Conservation (phyloP, 176 grass and related monocot genomes). For the Aegilops longissima region DNA sequence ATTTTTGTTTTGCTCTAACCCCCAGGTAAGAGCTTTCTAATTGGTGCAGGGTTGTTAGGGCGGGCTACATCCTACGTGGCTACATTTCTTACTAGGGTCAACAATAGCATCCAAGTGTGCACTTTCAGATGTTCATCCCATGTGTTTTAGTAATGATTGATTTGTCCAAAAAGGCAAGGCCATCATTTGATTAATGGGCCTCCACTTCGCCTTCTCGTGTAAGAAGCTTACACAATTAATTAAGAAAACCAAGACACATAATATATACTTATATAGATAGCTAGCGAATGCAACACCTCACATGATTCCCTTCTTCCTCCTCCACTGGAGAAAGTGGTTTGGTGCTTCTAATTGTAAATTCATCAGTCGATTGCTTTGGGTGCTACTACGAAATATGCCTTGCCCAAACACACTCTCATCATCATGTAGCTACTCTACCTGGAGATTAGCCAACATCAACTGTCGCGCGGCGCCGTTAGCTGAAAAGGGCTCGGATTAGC, state of each 20-base stretch:
- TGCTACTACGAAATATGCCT: slow-evolving; percentile 27
- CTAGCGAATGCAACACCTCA: slow-evolving; percentile 61
- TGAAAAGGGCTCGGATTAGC: slow-evolving; percentile 32
- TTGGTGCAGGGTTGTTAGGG: slow-evolving; percentile 34
- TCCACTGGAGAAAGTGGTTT: slow-evolving; percentile 50
- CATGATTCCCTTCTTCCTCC: slow-evolving; percentile 65
- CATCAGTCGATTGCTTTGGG: slow-evolving; percentile 38
- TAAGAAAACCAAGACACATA: background rate
- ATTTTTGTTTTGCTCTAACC: slow-evolving; percentile 40
- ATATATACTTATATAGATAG: background rate
- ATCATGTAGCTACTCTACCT: slow-evolving; percentile 49
- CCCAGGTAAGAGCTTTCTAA: slow-evolving; percentile 39
- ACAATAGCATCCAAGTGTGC: slow-evolving; percentile 59
- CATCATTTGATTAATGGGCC: slow-evolving; percentile 48
- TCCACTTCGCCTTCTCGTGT: slow-evolving; percentile 24
- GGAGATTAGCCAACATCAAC: slow-evolving; percentile 51
- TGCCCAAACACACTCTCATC: slow-evolving; percentile 35
- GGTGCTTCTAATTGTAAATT: slow-evolving; percentile 45
- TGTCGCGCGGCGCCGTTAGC: slow-evolving; percentile 46
- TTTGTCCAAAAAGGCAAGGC: slow-evolving; percentile 34
- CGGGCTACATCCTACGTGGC: slow-evolving; percentile 29
- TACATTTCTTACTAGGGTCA: slow-evolving; percentile 56
- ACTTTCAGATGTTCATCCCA: slow-evolving; percentile 49
- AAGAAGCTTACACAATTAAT: background rate
- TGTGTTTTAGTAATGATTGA: slow-evolving; percentile 53